Base-by-base conservation (phyloP, 2,329 filamentous ascomycete genomes). In the Pleurostoma richardsiae region DNA sequence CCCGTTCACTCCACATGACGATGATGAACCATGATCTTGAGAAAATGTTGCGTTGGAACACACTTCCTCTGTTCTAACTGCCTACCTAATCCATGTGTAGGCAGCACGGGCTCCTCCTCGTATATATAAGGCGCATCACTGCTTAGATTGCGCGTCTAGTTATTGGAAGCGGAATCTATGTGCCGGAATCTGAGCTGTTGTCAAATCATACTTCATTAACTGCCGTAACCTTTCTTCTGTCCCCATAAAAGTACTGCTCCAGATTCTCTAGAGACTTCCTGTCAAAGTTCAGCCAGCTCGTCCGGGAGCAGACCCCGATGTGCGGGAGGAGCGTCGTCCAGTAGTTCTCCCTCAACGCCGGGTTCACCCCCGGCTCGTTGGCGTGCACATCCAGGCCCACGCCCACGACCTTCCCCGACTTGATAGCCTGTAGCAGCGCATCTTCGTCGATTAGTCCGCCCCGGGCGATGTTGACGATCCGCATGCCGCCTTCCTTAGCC, bases 311-410 rank as follows among this genome's bases (percentile, higher is more conserved):
- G 1, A 59, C 58, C 19, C 59, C 60, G 42, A 61, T 56, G 48
- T 62, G 60, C 3, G 58, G 59, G 6, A 61, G 52, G 4, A 67
- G 47, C 3, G 63, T 64, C 5, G 60, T 57, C 44, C 56, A 59
- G 47, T 59, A 59, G 52, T 65, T 60, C 36, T 60, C 58, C 8
- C 42, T 52, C 28, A 65, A 53, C 42, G 50, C 52, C 3, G 49
- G 54, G 43, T 62, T 54, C 11, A 66, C 56, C 10, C 57, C 54
- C 3, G 64, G 65, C 53, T 68, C 65, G 38, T 60, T 56, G 19
- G 59, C 62, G 47, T 61, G 60, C 3, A 68, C 64, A 43, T 69
- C 65, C 5, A 66, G 45, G 1, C 62, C 65, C 1, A 61, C 62
- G 6, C 63, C 64, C 6, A 58, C 56, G 0, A 68, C 57, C 30